These are phyloP conservation scores for Apiospora aurea DNA, from an alignment of 2,329 filamentous ascomycete genomes.

Conservation along the genomic window DNA sequence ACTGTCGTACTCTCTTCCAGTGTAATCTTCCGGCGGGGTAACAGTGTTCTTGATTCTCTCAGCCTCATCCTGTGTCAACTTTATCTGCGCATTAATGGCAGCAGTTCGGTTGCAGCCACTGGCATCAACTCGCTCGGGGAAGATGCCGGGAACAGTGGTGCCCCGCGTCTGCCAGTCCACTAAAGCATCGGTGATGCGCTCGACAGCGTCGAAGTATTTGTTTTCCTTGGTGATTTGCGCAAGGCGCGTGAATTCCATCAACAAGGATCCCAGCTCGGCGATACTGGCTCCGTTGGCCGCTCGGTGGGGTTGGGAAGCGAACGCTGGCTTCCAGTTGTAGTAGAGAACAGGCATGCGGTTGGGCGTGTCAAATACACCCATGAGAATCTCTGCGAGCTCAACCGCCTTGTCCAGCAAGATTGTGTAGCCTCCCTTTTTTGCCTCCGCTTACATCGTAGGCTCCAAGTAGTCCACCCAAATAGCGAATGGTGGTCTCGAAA, in stretches of 20 bases:
- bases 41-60: slow-evolving; percentile 18
- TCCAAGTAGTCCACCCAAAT: slow-evolving; percentile 83
- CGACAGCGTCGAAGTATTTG: slow-evolving; percentile 90
- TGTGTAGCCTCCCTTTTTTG: slow-evolving; percentile 60
- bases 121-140: slow-evolving; percentile 79
- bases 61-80: neutral
- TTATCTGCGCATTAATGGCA: slow-evolving; percentile 44
- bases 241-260: slow-evolving; percentile 87
- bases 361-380: slow-evolving; percentile 82
- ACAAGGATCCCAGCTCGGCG: slow-evolving; percentile 77
- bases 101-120: slow-evolving; percentile 76
- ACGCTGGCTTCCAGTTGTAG: slow-evolving; percentile 77
- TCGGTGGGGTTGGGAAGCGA: slow-evolving; percentile 67
- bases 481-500: slow-evolving; percentile 92
- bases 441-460: slow-evolving; percentile 87
- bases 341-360: slow-evolving; percentile 90
- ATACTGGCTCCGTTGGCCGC: slow-evolving; percentile 64
- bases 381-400: slow-evolving; percentile 74
- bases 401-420: slow-evolving; percentile 75
- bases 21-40: slow-evolving; percentile 15
- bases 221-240: slow-evolving; percentile 82
- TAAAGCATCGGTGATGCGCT: slow-evolving; percentile 82
- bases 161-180: slow-evolving; percentile 74
- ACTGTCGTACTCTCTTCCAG: slow-evolving; percentile 22
- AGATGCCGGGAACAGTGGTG: slow-evolving; percentile 79